Base-by-base conservation (phyloP, 2,329 filamentous ascomycete species). In the Trichoderma koningii region DNA sequence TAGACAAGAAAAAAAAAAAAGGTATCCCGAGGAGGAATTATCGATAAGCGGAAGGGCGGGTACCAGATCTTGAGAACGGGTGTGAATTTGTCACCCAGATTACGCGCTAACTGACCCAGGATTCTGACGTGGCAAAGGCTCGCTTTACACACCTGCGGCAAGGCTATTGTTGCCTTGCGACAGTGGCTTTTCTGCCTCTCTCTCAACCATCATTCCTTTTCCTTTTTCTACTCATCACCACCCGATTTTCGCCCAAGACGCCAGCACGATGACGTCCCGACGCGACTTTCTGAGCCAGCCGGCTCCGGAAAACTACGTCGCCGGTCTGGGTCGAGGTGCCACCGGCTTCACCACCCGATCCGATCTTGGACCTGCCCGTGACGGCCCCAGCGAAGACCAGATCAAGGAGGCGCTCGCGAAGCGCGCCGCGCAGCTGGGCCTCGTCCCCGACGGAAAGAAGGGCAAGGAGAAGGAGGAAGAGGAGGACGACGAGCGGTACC, bases 291-390 rank as follows among this genome's bases (percentile, higher is more conserved):
- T 98, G 67, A 93, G 85, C 78, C 93, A 96, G 78, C 89, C 90
- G 68, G 90, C 90, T 63, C 90, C 90, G 14, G 90, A 93, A 72
- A 94, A 93, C 77, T 94, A 94, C 74, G 94, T 99, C 69, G 95
- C 95, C 69, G 95, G 95, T 85, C 88, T 99, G 68, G 95, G 95
- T 79, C 91, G 96, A 84, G 95, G 95, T 80, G 96, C 96, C 23
- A 99, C 95, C 7, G 95, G 96, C 67, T 99, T 99, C 81, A 98
- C 95, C 17, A 99, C 95, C 47, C 88, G 96, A 73, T 98, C 94
- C 65, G 95, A 99, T 84, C 83, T 99, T 65, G 95, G 96, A 65
- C 95, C 96, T 57, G 94, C 94, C 66, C 87, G 94, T 72, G 94
- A 97, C 81, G 95, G 95, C 17, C 95, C 95, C 55, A 97, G 91